A percentile compares a stretch with the other conserved stretches of the same genome.
phyloP scores from a whole-genome alignment of 208 protist genomes.

The Trypanosoma conorhini region DNA sequence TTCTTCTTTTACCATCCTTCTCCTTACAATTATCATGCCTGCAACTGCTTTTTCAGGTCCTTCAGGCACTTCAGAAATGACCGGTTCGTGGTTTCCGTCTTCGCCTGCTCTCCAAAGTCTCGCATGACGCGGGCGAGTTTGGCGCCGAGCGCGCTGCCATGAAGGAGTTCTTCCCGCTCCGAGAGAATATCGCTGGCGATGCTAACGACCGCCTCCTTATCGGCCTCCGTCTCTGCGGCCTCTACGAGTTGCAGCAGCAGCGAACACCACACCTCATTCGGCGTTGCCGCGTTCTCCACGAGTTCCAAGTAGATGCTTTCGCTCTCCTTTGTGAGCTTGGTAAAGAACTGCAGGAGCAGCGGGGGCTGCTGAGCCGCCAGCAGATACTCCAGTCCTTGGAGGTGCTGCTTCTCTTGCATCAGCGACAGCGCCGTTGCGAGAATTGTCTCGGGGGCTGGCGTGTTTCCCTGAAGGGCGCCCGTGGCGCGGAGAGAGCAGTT shows the following conservation, averaged over 20 bases:
- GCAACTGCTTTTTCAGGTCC: constrained; percentile 74
- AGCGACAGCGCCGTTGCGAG: constrained; percentile 47
- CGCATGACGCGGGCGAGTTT: constrained; percentile 50
- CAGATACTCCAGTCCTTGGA: constrained; percentile 53
- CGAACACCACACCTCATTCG: constrained; percentile 54
- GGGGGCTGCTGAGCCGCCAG: constrained; percentile 41
- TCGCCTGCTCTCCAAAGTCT: constrained; percentile 43
- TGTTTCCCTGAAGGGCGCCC: constrained; percentile 28
- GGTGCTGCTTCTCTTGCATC: constrained; percentile 43
- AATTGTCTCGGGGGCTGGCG: constrained; percentile 60
- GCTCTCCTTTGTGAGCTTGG: constrained; percentile 31
- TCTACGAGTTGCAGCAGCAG: constrained; percentile 45
- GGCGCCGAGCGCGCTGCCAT: constrained; percentile 38
- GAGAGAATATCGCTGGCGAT: constrained; percentile 73
- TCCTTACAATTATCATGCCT: constrained; percentile 17
- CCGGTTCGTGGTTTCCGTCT: constrained; percentile 31
- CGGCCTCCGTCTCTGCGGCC: constrained; percentile 32
- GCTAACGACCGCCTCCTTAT: constrained; percentile 45
- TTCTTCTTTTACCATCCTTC: constrained; percentile 12
- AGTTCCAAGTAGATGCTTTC: constrained; percentile 36
- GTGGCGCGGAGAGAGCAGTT: not conserved
- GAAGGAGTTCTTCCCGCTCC: constrained; percentile 57
- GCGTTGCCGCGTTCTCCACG: constrained; percentile 36
- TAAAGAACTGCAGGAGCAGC: constrained; percentile 50
- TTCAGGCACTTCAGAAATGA: constrained; percentile 44